These are phyloP conservation scores for Corinectria fuckeliana DNA, from an alignment of 2,329 filamentous ascomycete genomes.

Conservation along the genomic window DNA sequence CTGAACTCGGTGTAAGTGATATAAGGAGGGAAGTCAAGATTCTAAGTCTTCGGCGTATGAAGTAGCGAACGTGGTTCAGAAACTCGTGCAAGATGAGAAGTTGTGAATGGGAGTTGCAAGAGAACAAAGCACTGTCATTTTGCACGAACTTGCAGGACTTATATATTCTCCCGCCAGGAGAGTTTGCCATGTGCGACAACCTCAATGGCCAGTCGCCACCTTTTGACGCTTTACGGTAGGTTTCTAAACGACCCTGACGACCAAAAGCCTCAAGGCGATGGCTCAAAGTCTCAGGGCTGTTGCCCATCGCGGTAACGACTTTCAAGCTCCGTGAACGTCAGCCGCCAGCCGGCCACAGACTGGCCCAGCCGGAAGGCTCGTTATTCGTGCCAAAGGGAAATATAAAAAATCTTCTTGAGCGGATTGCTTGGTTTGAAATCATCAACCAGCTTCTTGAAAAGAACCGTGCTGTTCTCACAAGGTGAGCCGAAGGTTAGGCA, in stretches of 20 bases:
- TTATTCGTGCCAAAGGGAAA: background rate
- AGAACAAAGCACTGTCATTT: background rate
- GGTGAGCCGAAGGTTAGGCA: too few relatives aligned
- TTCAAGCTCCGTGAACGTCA: background rate
- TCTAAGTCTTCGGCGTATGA: too few relatives aligned
- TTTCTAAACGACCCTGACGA: background rate
- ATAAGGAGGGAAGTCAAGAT: too few relatives aligned
- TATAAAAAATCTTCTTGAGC: too few relatives aligned
- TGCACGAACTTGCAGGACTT: background rate
- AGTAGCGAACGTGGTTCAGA: too few relatives aligned
- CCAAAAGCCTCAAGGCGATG: background rate
- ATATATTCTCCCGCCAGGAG: background rate
- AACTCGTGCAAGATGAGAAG: too few relatives aligned
- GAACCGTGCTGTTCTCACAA: too few relatives aligned
- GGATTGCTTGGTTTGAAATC: background rate
- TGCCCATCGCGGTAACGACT: background rate
- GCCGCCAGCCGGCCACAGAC: background rate
- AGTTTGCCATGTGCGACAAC: background rate
- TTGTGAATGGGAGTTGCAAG: background rate
- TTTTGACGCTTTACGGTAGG: background rate
- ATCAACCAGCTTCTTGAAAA: background rate
- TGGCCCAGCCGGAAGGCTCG: too few relatives aligned
- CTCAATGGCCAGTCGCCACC: background rate
- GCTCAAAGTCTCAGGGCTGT: background rate
- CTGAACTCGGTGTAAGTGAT: too few relatives aligned